Evolutionary conservation across 169 alveolate genomes (phyloP), one percentile per base, ranked within the genome.

Genomic region (Plasmodium cynomolgi): DNA sequence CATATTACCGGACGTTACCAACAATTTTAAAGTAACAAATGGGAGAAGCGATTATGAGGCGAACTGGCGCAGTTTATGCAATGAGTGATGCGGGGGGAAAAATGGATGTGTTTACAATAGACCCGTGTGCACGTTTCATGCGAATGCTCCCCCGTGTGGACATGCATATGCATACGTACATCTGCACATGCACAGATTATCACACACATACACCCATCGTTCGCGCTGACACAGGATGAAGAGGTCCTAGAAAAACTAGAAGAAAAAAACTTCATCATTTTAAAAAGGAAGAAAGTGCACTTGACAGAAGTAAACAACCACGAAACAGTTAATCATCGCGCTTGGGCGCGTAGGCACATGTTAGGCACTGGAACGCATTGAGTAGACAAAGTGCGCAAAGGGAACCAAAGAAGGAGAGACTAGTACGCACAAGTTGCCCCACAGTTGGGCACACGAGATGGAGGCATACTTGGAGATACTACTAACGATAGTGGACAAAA

Each of bases 1-100:
- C 72, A 90, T 90, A 39, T 74, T 90, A 3, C 94, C 94, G 44
- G 94, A 90, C 73, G 94, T 90, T 44, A 90, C 94, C n/a, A 68
- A 50, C 47, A 71, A 81, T 79, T 72, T 81, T 68, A 90, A 90
- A 90, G 94, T 90, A 90, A 90, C 72, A 90, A 88, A 79, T 29
- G 72, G 73, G 31, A 80, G 47, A 37, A 47, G 83, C 20, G n/a
- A 29, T 37, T 68, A 71, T 84, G 62, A 33, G 31, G 31, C 41
- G 31, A 26, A 85, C 29, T 33, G 17, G 58, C 26, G 58, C 15
- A 9, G 68, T 33, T n/a, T 85, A 31, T 20, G 80, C 8, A 80
- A 80, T 23, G 20, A 80, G 29, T 15, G 74, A 26, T 13, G 31
- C 62, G 7, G 26, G 75, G 37, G 6, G 13, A 29, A 11, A 23